Base-by-base conservation (phyloP, 2,329 filamentous ascomycete species). In the Metarhizium guizhouense region DNA sequence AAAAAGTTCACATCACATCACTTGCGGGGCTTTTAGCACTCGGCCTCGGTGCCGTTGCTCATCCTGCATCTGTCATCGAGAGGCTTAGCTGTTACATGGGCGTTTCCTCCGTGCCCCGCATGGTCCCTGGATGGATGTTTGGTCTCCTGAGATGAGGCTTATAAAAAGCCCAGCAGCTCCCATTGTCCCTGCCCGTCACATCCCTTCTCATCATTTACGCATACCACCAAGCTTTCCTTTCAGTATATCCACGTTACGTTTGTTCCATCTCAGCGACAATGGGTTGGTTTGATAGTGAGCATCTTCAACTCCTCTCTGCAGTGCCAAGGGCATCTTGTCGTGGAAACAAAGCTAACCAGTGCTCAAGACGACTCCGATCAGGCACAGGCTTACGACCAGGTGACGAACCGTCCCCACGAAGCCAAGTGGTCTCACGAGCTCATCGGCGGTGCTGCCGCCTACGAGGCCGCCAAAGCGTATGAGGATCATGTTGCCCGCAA, bases 381-480 rank as follows among this genome's bases (percentile, higher is more conserved):
- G 47, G 57, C 65, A 54, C 60, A 62, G 47, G 53, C 63, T 20
- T 63, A 68, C 53, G 60, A 70, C 47, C 25, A 64, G 51, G 54
- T 69, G 1, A 62, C 57, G 4, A 38, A 59, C 3, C 60, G 63
- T 18, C 54, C 56, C 8, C 69, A 71, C 56, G 66, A 70, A 55
- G 64, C 67, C 6, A 57, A 65, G 13, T 65, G 67, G 55, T 60
- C 63, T 7, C 67, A 68, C 48, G 67, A 68, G 14, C 59, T 68
- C 2, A 56, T 68, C 2, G 67, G 67, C 1, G 66, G 67, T 11
- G 67, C 67, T 0, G 67, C 67, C 6, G 67, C 67, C 1, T 68
- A 34, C 16, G 67, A 67, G 34, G 67, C 67, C 0, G 67, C 67
- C 47, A 68, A 67, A 59, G 63, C 63, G 0, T 68, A 68, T 16